phyloP scores from a whole-genome alignment of 208 protist genomes.

The Leishmania amazonensis region DNA sequence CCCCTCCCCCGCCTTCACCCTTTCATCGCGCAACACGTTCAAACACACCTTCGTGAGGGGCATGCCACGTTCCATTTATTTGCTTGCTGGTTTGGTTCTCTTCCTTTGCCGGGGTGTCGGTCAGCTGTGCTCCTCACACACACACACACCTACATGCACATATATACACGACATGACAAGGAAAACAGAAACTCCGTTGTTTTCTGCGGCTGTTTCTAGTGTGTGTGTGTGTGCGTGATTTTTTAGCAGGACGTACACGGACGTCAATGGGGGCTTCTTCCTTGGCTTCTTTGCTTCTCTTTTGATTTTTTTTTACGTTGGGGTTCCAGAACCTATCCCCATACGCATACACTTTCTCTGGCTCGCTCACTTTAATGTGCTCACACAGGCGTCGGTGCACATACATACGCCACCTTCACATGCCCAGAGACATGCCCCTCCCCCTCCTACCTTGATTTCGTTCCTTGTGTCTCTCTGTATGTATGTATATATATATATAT shows the following conservation, averaged over 20 bases:
- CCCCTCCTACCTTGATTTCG: neutral
- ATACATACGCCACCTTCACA: neutral
- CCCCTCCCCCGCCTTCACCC: neutral
- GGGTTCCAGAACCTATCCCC: neutral
- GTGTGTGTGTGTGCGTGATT: neutral
- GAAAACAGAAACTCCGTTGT: neutral
- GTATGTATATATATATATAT: neutral
- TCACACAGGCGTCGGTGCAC: neutral
- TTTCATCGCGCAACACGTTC: neutral
- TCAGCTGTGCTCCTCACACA: neutral
- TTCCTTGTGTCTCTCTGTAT: neutral
- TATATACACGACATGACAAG: neutral
- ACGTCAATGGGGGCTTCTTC: neutral
- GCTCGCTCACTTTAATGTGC: neutral
- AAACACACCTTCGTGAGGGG: neutral
- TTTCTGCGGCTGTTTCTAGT: neutral
- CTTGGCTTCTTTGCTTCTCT: neutral
- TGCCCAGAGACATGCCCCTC: neutral
- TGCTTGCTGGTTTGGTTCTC: too few relatives aligned
- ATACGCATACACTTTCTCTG: neutral
- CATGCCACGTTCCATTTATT: neutral
- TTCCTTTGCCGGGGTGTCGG: neutral
- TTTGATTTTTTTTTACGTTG: neutral
- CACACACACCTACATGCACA: neutral
- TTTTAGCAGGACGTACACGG: neutral